Evolutionary conservation across 371 early-diverging fungal genomes (phyloP), one percentile per base, ranked within the genome.

Genomic region (Mortierella sp.): DNA sequence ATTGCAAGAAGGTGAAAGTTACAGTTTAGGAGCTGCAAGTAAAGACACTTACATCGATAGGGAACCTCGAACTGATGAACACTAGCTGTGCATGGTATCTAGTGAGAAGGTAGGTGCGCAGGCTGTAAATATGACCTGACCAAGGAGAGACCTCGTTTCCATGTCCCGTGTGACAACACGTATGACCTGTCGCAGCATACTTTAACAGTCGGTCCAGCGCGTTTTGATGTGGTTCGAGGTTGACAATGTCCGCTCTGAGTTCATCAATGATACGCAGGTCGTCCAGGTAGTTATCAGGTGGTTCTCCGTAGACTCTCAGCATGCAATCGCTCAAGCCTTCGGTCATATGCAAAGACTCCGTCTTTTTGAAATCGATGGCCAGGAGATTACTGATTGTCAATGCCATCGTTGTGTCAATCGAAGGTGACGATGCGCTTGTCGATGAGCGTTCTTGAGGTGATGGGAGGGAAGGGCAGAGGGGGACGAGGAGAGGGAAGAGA

Each of bases 51-150:
- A 92, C 92, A 80, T 94, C 92, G 29, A 93, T 91, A 10, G 92
- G 92, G 64, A 96, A 96, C 78, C 94, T 94, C 50, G 90, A 83
- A 45, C 90, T 81, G 40, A 94, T 86, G 63, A 91, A 90, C n/a
- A 88, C 85, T 45, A 95, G 84, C 67, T 95, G 96, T 3, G 87
- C 93, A 79, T 91, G 92, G 78, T 95, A 95, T 70, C 91, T 89
- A 50, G 27, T 3, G 13, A 21, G 3, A 24, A 14, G 14, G 8
- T 6, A 6, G 16, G 45, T 45, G 9, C 13, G 52, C 31, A 51
- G 54, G 16, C 7, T 7, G 19, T 34, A 2, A 49, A 24, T 21
- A 6, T 19, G 45, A 6, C 6, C 10, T 16, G 6, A 45, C 10
- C 6, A 6, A 45, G 19, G 12, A 45, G 19, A 45, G n/a, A n/a